A percentile compares a stretch with the other conserved stretches of the same genome.
phyloP scores from a whole-genome alignment of 2,329 filamentous ascomycete species.

The Daldinia sp. region DNA sequence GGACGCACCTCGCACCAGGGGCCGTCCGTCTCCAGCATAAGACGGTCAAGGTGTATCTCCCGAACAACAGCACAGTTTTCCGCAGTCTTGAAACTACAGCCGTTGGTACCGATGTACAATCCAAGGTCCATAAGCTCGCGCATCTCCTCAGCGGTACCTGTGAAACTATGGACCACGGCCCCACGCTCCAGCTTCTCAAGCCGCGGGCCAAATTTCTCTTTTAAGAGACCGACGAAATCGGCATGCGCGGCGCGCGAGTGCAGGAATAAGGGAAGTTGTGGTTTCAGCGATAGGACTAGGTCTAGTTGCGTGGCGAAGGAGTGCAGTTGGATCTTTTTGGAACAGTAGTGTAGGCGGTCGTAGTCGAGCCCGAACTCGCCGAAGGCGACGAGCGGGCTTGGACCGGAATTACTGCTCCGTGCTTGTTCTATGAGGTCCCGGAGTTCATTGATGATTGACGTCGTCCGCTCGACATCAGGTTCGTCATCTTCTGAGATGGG shows the following conservation, averaged over 20 bases:
- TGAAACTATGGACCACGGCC: constrained; percentile 95
- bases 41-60: constrained; percentile 78
- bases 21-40: constrained; percentile 97
- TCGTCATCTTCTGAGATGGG: constrained; percentile 63
- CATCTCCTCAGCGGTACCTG: constrained; percentile 89
- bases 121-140: constrained; percentile 81
- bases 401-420: constrained; percentile 55
- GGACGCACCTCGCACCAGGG: constrained; percentile 97
- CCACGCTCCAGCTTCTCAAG: constrained; percentile 77
- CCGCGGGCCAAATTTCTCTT: constrained; percentile 65
- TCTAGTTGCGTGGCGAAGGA: constrained; percentile 87
- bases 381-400: constrained; percentile 75
- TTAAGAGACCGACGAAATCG: constrained; percentile 83
- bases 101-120: constrained; percentile 94
- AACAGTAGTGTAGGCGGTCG: constrained; percentile 86
- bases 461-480: constrained; percentile 60
- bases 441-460: constrained; percentile 69
- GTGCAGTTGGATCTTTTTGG: constrained; percentile 81
- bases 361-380: constrained; percentile 98
- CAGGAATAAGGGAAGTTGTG: constrained; percentile 88
- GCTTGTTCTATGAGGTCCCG: constrained; percentile 71
- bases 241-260: constrained; percentile 88
- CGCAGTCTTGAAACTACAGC: constrained; percentile 93
- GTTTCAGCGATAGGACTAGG: constrained; percentile 74
- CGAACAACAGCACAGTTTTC: constrained; percentile 90